phyloP scores from a whole-genome alignment of 352 stramenopile species.

The Pythium insidiosum region DNA sequence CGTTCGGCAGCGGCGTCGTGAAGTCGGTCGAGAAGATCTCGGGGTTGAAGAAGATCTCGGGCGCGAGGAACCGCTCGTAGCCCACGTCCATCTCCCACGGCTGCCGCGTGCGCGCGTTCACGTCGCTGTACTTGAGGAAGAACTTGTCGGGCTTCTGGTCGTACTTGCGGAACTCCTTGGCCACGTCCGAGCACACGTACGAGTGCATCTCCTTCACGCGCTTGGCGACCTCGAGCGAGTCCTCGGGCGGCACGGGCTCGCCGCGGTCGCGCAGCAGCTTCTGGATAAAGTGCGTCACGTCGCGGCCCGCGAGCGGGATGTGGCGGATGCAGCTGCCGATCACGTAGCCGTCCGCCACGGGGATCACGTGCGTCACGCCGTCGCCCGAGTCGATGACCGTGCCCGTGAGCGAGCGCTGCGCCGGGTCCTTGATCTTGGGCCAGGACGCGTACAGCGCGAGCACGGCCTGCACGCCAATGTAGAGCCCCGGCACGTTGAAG shows the following conservation, averaged over 20 bases:
- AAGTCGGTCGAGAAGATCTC: conserved; percentile 95
- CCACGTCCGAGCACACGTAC: conserved; percentile 93
- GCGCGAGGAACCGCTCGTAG: conserved; percentile 91
- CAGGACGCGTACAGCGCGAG: conserved; percentile 92
- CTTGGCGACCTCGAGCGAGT: conserved; percentile 88
- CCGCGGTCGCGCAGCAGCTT: conserved; percentile 89
- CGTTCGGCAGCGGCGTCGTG: conserved; percentile 86
- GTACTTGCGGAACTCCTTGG: conserved; percentile 96
- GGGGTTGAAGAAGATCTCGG: conserved; percentile 96
- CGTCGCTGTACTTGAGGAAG: conserved; percentile 84
- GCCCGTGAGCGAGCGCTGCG: conserved; percentile 87
- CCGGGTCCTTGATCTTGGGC: conserved; percentile 85
- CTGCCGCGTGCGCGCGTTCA: conserved; percentile 74
- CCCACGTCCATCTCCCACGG: conserved; percentile 88
- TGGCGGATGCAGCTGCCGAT: conserved; percentile 94
- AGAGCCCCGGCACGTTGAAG: conserved; percentile 92
- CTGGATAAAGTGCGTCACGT: conserved; percentile 95
- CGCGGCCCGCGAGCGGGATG: conserved; percentile 89
- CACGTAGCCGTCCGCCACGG: conserved; percentile 93
- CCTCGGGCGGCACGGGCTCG: conserved; percentile 88
- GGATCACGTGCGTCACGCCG: conserved; percentile 93
- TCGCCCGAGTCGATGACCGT: conserved; percentile 94
- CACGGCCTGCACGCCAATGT: conserved; percentile 94
- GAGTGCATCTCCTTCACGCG: conserved; percentile 93
- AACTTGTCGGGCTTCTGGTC: conserved; percentile 90